Conservation (phyloP, 441 rosid species). For the Adansonia rubrostipa region DNA sequence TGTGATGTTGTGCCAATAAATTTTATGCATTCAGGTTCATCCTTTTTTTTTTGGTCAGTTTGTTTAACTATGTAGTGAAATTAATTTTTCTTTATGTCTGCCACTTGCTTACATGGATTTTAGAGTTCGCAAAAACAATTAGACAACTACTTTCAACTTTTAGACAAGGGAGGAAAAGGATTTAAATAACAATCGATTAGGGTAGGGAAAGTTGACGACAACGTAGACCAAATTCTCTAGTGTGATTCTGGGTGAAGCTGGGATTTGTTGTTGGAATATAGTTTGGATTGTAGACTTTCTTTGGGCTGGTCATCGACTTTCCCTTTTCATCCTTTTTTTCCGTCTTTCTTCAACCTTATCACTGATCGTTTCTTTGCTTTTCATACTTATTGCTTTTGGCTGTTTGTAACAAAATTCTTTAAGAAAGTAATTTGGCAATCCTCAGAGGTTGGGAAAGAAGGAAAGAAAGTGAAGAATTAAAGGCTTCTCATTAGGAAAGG, state of each 20-base stretch:
- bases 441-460: background rate
- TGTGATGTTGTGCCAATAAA: slow-evolving; percentile 3
- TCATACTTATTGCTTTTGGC: background rate
- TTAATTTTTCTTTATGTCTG: background rate
- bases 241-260: background rate
- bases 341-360: background rate
- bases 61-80: background rate
- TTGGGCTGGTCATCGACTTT: background rate
- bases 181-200: background rate
- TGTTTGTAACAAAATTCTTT: background rate
- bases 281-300: background rate
- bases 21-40: background rate
- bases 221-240: background rate
- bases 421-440: background rate
- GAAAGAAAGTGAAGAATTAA: background rate
- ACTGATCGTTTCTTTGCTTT: background rate
- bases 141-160: background rate
- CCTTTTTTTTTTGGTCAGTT: background rate
- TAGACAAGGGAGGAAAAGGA: background rate
- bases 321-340: background rate
- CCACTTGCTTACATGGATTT: slow-evolving; percentile 4
- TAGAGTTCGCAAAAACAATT: background rate
- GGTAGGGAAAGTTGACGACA: background rate
- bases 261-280: background rate
- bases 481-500: background rate